Base-by-base conservation (phyloP, 1,284 basidiomycete species). In the Apiotrichum mycotoxinovorans region DNA sequence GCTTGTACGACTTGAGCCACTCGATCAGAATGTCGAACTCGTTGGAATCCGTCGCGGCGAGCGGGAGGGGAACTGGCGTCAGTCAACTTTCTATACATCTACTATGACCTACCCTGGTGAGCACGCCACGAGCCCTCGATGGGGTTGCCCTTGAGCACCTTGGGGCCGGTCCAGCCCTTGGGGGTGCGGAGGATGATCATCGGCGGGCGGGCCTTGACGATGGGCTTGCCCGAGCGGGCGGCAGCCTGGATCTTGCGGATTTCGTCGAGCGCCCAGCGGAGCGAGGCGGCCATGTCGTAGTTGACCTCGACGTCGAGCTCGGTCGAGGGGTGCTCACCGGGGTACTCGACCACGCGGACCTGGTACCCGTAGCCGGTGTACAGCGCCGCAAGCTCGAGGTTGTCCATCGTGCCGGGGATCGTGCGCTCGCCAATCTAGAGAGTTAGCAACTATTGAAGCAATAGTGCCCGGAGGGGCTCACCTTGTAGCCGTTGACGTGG, bases 381-480 rank as follows among this genome's bases (percentile, higher is more conserved):
- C 12, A 75, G 62, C 35, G 68, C 70, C 11, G 65, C 71, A 42
- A 74, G 63, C 71, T 93, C 91, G 65, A 85, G 84, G 73, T 93
- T 81, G 69, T 92, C 90, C 88, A 93, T 91, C n/a, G 85, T 85
- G 38, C 90, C 91, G 61, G 86, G 87, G 60, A 95, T 87, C 20
- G 91, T 93, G 30, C 89, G 83, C 70, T 93, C 88, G 5, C 87
- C 88, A 60, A 94, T 93, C 80, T 91, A 87, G 12, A 15, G 7
- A 27, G 27, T 30, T n/a, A 35, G 30, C 30, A 9, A 17, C 5
- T 17, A 14, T 23, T 35, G n/a, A 23, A 82, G 87, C n/a, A n/a
- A 88, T 18, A 85, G 84, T 26, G 18, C 60, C 56, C 40, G 2
- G 23, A 20, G 23, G 10, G 20, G 18, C 47, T 68, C 34, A 55